Evolutionary conservation across 177 flowering plant species (phyloP).

Genomic region (Telopea speciosissima): DNA sequence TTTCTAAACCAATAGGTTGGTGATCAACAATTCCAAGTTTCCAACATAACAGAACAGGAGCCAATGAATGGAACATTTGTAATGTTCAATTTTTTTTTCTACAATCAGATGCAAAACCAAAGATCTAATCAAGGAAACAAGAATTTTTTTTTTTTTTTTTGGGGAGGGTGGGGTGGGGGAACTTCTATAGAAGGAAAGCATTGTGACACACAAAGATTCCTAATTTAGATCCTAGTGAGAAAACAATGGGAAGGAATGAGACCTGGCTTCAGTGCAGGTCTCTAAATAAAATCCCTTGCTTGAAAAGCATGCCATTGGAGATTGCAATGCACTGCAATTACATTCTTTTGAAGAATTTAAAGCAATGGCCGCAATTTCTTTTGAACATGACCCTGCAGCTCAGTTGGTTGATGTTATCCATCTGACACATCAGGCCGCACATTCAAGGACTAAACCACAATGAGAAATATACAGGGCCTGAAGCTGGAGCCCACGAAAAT

Average conservation of each 20-base stretch:
- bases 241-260: not conserved
- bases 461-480: not conserved
- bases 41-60: no score
- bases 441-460: not conserved
- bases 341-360: no score
- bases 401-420: not conserved
- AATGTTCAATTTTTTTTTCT: not conserved
- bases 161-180: no score
- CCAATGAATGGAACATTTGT: no score
- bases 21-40: no score
- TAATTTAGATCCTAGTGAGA: not conserved
- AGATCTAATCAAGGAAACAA: no score
- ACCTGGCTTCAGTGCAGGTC: conserved; percentile 5
- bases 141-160: no score
- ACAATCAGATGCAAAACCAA: conserved; percentile 1
- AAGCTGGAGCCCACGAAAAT: not conserved
- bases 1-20: no score
- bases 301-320: not conserved
- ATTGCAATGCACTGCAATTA: not conserved
- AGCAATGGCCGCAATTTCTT: not conserved
- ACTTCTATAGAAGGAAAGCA: no score
- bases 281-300: not conserved
- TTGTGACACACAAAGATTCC: not conserved
- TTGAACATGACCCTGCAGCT: not conserved
- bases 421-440: not conserved